Percentiles rank a stretch among this genome's conserved stretches.
These are phyloP conservation scores for Leptodontidium sp. DNA, from an alignment of 2,329 filamentous ascomycete genomes.

Conservation along the genomic window DNA sequence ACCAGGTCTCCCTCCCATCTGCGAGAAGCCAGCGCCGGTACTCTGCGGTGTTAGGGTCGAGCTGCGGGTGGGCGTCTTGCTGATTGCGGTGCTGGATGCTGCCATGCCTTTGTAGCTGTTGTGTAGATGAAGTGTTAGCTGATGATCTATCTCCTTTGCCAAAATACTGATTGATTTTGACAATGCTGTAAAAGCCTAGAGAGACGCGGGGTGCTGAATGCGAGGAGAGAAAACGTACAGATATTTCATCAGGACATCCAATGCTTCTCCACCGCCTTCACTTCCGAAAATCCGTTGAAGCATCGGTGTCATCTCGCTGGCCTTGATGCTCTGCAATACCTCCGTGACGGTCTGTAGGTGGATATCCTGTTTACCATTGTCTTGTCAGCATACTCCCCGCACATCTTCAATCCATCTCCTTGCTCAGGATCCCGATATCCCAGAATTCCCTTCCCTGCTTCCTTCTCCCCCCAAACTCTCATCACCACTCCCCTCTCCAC, in stretches of 20 bases:
- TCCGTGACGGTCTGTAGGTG: constrained; percentile 90
- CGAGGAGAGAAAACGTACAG: constrained; percentile 65
- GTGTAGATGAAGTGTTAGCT: neutral
- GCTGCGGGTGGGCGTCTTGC: constrained; percentile 49
- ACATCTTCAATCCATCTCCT: neutral
- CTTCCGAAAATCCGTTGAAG: constrained; percentile 81
- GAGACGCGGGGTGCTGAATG: no score
- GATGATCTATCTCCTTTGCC: no score
- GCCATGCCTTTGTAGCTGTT: constrained; percentile 91
- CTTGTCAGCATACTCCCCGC: neutral
- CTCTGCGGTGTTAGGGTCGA: constrained; percentile 72
- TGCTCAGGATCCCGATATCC: neutral
- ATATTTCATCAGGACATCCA: constrained; percentile 98
- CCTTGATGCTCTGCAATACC: constrained; percentile 94
- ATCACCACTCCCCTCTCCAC: constrained; percentile 14
- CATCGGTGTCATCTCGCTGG: constrained; percentile 92
- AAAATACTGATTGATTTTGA: no score
- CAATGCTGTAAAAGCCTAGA: no score
- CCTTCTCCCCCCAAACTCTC: neutral
- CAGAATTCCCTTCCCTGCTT: neutral
- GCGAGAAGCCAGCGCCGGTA: constrained; percentile 79
- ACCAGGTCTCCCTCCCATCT: constrained; percentile 67
- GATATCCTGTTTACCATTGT: constrained; percentile 67
- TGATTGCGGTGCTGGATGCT: constrained; percentile 43
- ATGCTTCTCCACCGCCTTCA: constrained; percentile 80